These are phyloP conservation scores for Passiflora organensis DNA, from an alignment of 345 rosid species.

Conservation along the genomic window DNA sequence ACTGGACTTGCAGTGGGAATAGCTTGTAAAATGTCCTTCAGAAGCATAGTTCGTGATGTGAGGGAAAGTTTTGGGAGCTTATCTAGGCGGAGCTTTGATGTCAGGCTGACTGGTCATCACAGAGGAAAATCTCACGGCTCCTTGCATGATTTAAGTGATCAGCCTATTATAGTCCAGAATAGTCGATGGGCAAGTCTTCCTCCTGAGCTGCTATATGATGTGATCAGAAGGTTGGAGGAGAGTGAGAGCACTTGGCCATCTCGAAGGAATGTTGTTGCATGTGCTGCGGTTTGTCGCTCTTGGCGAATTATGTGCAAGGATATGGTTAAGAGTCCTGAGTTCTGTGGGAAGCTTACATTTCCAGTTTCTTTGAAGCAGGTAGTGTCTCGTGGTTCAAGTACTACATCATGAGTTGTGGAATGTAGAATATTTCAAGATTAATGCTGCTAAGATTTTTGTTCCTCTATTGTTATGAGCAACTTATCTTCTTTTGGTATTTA, in stretches of 20 bases:
- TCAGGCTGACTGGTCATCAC: conserved; percentile 44
- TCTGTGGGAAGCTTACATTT: conserved; percentile 60
- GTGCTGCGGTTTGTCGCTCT: conserved; percentile 62
- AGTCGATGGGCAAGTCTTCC: conserved; percentile 71
- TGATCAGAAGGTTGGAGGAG: conserved; percentile 56
- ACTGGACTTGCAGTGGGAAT: conserved; percentile 1
- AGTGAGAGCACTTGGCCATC: conserved; percentile 66
- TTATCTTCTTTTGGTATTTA: background rate
- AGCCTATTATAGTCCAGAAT: conserved; percentile 39
- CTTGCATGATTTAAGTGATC: conserved; percentile 34
- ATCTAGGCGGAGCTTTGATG: conserved; percentile 57
- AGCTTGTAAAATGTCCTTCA: conserved; percentile 46
- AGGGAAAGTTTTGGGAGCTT: conserved; percentile 65
- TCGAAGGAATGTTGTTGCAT: conserved; percentile 51
- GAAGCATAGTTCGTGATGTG: conserved; percentile 65
- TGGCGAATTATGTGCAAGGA: conserved; percentile 71
- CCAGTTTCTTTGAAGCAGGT: conserved; percentile 67
- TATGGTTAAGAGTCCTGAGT: conserved; percentile 52
- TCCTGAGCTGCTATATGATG: conserved; percentile 53
- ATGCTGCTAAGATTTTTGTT: no score
- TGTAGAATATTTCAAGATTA: no score
- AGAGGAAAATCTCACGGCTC: conserved; percentile 55
- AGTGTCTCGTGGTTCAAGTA: conserved; percentile 4
- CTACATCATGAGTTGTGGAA: background rate
- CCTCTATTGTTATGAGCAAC: background rate